Percentiles rank a stretch among this genome's conserved stretches.
phyloP scores from a whole-genome alignment of 2,329 filamentous ascomycete genomes.

The Penicillium sp. region DNA sequence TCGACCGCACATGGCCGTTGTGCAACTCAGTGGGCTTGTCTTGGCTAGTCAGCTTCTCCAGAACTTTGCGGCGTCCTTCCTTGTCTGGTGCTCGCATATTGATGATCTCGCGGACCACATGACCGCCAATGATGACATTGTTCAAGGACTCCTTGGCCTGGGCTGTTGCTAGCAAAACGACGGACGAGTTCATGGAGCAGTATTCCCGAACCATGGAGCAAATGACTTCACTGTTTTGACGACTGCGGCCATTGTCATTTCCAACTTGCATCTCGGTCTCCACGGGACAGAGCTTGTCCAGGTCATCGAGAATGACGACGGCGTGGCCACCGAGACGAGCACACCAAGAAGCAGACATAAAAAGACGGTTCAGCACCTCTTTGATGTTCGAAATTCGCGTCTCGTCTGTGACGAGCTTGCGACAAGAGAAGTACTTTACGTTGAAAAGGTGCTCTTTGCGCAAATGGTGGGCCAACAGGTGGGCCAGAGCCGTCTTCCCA shows the following conservation, averaged over 20 bases:
- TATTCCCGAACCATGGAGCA: conserved; percentile 81
- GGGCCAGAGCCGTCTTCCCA: conserved; percentile 82
- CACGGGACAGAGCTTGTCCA: conserved; percentile 88
- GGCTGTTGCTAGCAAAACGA: conserved; percentile 86
- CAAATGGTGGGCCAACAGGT: conserved; percentile 72
- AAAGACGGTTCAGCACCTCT: conserved; percentile 79
- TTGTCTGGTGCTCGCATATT: conserved; percentile 90
- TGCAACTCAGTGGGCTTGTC: conserved; percentile 44
- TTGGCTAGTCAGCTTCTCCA: conserved; percentile 72
- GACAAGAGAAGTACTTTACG: conserved; percentile 81
- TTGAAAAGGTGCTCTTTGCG: conserved; percentile 75
- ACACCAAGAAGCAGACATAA: conserved; percentile 89
- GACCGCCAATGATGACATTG: conserved; percentile 84
- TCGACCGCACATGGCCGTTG: conserved; percentile 39
- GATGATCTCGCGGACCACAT: conserved; percentile 89
- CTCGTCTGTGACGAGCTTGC: conserved; percentile 86
- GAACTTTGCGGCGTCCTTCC: conserved; percentile 77
- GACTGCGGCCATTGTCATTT: conserved; percentile 88
- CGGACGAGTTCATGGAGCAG: conserved; percentile 74
- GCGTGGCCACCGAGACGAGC: conserved; percentile 81
- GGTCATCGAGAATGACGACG: conserved; percentile 84
- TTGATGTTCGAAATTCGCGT: conserved; percentile 87
- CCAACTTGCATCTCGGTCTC: conserved; percentile 95
- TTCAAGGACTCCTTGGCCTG: conserved; percentile 93
- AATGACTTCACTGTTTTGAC: conserved; percentile 87